Percentiles rank a stretch among this genome's conserved stretches.
Conservation (phyloP, 495 filamentous ascomycete genomes). For the Aspergillus diversus region DNA sequence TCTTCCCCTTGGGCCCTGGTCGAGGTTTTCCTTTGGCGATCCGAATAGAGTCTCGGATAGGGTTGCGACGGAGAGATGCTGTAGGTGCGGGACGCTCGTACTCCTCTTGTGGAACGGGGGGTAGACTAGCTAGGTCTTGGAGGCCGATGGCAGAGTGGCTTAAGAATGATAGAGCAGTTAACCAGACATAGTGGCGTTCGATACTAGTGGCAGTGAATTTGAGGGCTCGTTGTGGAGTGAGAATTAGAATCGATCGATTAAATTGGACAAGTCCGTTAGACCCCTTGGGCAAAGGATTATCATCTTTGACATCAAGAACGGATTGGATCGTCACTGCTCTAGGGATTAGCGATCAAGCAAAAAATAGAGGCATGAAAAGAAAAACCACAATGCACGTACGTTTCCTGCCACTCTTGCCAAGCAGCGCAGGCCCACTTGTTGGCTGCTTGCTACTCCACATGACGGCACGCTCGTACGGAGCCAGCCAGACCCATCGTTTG, state of each 20-base stretch:
- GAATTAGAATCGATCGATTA: constrained; percentile 91
- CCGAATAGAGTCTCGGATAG: constrained; percentile 88
- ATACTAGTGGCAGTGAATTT: constrained; percentile 87
- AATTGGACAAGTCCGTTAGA: constrained; percentile 61
- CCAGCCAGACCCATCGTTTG: constrained; percentile 98
- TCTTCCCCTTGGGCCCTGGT: constrained; percentile 47
- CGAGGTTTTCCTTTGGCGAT: constrained; percentile 80
- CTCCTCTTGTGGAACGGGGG: constrained; percentile 58
- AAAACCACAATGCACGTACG: constrained; percentile 59
- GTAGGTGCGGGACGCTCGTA: constrained; percentile 41
- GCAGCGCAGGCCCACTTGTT: constrained; percentile 78
- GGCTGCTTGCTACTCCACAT: constrained; percentile 99
- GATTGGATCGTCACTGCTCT: constrained; percentile 86
- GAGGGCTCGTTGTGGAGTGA: constrained; percentile 90
- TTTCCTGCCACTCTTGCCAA: constrained; percentile 96
- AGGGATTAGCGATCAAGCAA: constrained; percentile 24
- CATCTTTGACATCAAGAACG: constrained; percentile 94
- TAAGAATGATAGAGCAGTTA: constrained; percentile 91
- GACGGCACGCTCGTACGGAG: constrained; percentile 91
- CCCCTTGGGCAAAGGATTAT: constrained; percentile 83
- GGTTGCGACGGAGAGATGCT: constrained; percentile 57
- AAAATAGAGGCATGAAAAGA: neutral
- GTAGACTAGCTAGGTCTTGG: constrained; percentile 62
- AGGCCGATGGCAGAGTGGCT: constrained; percentile 80
- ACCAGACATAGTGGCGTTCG: constrained; percentile 94